phyloP scores from a whole-genome alignment of 352 stramenopile genomes.

The Globisporangium canariense region DNA sequence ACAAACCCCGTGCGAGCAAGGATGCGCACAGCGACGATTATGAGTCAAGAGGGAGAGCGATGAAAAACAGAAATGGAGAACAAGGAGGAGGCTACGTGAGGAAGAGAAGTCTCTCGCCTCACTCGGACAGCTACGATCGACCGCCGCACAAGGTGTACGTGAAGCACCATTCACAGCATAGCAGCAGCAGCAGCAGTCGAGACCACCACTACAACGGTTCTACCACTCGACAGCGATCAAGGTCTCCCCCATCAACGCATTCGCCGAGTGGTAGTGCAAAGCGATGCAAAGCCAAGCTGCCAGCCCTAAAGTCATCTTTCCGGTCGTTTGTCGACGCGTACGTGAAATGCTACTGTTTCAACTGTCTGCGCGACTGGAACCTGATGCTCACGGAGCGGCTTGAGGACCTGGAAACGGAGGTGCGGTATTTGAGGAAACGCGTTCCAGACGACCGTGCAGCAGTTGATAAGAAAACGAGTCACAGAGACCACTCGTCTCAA shows the following conservation, averaged over 20 bases:
- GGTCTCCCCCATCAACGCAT: no score
- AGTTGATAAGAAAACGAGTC: background rate
- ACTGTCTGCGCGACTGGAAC: conserved; percentile 19
- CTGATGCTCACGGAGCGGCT: conserved; percentile 8
- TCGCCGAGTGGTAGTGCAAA: background rate
- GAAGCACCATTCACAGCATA: background rate
- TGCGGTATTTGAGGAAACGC: background rate
- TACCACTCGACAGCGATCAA: background rate
- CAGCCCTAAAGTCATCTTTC: conserved; percentile 12
- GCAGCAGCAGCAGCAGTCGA: background rate
- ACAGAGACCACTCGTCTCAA: background rate
- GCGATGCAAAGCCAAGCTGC: background rate
- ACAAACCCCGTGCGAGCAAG: no score
- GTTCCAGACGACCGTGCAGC: background rate
- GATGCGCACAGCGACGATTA: no score
- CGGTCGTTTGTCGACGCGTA: conserved; percentile 11
- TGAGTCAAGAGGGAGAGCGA: background rate
- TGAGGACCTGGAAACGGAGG: conserved; percentile 4
- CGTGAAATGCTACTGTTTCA: conserved; percentile 15
- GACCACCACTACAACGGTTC: background rate
- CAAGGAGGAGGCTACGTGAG: background rate
- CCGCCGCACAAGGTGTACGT: conserved; percentile 4
- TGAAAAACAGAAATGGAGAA: no score
- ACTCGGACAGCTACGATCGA: background rate
- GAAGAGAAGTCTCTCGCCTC: background rate